Evolutionary conservation across 176 grass and related monocot genomes (phyloP).

Genomic region (Phoenix dactylifera): DNA sequence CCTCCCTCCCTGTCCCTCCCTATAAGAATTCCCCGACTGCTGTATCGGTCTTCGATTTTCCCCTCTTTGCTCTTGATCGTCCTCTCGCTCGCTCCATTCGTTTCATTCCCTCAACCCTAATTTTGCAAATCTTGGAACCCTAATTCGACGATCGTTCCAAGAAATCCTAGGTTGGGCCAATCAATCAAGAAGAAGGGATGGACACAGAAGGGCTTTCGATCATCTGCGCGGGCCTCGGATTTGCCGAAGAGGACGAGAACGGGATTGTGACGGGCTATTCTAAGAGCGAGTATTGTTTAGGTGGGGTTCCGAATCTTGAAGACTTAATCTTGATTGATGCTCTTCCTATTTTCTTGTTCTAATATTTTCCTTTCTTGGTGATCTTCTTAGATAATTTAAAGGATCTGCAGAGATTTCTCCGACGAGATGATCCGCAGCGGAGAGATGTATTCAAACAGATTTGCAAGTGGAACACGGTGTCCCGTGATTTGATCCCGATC

Average conservation of each 20-base stretch:
- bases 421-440: slow-evolving; percentile 62
- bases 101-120: not conserved
- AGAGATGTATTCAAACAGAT: slow-evolving; percentile 85
- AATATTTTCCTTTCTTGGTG: too few species aligned
- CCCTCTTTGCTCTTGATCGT: too few species aligned
- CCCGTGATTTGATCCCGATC: slow-evolving; percentile 66
- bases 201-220: slow-evolving; percentile 22
- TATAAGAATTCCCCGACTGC: too few species aligned
- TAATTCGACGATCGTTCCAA: not conserved
- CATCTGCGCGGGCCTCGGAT: slow-evolving; percentile 39
- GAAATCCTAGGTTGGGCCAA: not conserved
- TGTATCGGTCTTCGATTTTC: too few species aligned
- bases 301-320: slow-evolving; percentile 14
- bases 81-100: too few species aligned
- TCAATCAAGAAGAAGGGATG: not conserved
- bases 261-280: slow-evolving; percentile 49
- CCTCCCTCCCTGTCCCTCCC: too few species aligned
- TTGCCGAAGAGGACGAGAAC: slow-evolving; percentile 36
- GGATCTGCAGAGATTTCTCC: slow-evolving; percentile 69
- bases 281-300: slow-evolving; percentile 64
- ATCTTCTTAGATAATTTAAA: slow-evolving; percentile 62
- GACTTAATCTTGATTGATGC: too few species aligned
- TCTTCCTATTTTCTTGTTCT: too few species aligned
- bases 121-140: not conserved
- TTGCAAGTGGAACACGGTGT: slow-evolving; percentile 75